Percentiles rank a stretch among this genome's conserved stretches.
These are phyloP conservation scores for Metroxylon sagu DNA, from an alignment of 176 grass and related monocot genomes.

Conservation along the genomic window DNA sequence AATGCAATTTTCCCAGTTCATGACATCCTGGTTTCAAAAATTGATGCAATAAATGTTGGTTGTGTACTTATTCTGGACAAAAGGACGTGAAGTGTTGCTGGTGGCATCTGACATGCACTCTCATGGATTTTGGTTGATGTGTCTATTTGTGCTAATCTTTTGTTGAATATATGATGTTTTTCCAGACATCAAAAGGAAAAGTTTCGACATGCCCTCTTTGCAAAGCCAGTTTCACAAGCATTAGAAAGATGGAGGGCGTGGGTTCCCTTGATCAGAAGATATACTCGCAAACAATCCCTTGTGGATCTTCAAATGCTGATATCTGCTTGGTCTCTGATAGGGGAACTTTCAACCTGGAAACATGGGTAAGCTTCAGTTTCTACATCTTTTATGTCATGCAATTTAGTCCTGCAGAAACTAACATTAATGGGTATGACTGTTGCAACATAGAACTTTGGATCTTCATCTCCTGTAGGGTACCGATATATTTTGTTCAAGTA, in stretches of 20 bases:
- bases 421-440: background rate
- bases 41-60: too few species aligned
- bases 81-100: too few species aligned
- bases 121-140: too few species aligned
- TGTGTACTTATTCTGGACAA: too few species aligned
- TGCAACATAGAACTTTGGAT: background rate
- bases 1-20: too few species aligned
- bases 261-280: slow-evolving; percentile 75
- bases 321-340: slow-evolving; percentile 19
- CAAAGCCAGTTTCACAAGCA: slow-evolving; percentile 61
- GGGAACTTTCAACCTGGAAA: slow-evolving; percentile 11
- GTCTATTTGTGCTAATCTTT: too few species aligned
- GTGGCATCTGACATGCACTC: too few species aligned
- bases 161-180: background rate
- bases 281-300: slow-evolving; percentile 79
- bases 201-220: slow-evolving; percentile 72
- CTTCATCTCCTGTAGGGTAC: too few species aligned
- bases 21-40: too few species aligned
- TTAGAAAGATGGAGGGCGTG: slow-evolving; percentile 59
- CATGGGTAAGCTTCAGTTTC: slow-evolving; percentile 32
- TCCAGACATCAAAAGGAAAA: slow-evolving; percentile 53
- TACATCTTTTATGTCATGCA: background rate
- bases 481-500: too few species aligned
- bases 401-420: background rate
- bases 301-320: slow-evolving; percentile 21